phyloP scores from a whole-genome alignment of 2,329 filamentous ascomycete genomes.

The Colletotrichum orbiculare region DNA sequence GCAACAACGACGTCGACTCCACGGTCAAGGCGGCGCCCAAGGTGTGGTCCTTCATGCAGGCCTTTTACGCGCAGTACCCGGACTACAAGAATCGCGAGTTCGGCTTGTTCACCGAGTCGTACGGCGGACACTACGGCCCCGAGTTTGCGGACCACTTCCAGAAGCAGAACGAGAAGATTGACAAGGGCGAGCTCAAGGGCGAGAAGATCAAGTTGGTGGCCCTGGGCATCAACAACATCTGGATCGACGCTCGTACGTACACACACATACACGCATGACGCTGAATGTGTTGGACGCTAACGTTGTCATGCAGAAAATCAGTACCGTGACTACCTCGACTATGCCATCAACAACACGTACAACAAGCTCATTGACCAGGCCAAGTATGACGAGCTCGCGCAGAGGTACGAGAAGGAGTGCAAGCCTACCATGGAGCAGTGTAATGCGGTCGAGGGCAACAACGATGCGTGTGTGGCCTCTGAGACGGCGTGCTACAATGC shows the following conservation, averaged over 20 bases:
- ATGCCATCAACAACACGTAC: constrained; percentile 57
- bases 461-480: constrained; percentile 43
- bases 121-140: constrained; percentile 70
- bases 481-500: constrained; percentile 42
- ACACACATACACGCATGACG: neutral
- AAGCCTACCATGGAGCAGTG: constrained; percentile 38
- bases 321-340: constrained; percentile 56
- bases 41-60: constrained; percentile 69
- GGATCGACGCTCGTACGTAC: constrained; percentile 55
- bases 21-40: constrained; percentile 58
- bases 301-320: constrained; percentile 40
- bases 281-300: neutral
- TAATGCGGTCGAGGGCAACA: constrained; percentile 36
- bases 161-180: constrained; percentile 65
- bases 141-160: constrained; percentile 66
- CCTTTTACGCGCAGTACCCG: constrained; percentile 72
- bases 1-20: constrained; percentile 47
- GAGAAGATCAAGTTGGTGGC: constrained; percentile 61
- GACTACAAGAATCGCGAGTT: constrained; percentile 69
- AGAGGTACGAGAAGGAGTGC: constrained; percentile 40
- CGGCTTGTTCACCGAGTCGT: constrained; percentile 64
- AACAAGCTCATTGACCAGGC: constrained; percentile 40
- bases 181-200: constrained; percentile 51
- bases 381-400: constrained; percentile 24
- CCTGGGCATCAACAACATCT: constrained; percentile 68